phyloP scores from a whole-genome alignment of 2,329 filamentous ascomycete species.

The Cladophialophora chaetospira region DNA sequence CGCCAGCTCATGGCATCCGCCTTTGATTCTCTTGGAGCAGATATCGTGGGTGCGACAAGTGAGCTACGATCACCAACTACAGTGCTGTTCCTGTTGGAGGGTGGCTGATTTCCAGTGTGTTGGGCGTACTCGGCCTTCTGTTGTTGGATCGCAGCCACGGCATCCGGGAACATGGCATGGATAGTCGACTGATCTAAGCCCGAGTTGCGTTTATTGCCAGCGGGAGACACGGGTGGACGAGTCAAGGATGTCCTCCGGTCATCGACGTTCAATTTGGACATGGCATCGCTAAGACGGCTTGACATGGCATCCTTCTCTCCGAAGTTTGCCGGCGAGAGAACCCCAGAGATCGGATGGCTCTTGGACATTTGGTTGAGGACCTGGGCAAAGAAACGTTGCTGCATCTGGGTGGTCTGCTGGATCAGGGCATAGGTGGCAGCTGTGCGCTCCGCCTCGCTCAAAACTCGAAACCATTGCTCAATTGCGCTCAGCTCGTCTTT shows the following conservation, averaged over 20 bases:
- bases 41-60: conserved; percentile 73
- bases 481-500: conserved; percentile 99
- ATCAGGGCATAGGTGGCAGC: conserved; percentile 92
- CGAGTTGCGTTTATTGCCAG: conserved; percentile 82
- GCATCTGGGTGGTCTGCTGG: conserved; percentile 97
- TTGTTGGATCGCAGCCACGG: conserved; percentile 92
- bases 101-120: conserved; percentile 84
- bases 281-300: conserved; percentile 90
- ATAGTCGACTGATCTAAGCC: conserved; percentile 92
- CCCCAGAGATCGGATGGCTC: conserved; percentile 93
- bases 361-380: conserved; percentile 99
- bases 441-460: conserved; percentile 94
- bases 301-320: conserved; percentile 97
- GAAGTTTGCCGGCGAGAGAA: conserved; percentile 91
- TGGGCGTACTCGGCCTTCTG: conserved; percentile 98
- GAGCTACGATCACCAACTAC: conserved; percentile 76
- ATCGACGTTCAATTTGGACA: conserved; percentile 91
- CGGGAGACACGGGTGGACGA: conserved; percentile 73
- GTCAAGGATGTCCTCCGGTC: conserved; percentile 83
- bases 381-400: conserved; percentile 99
- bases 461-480: conserved; percentile 97
- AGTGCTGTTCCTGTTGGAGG: conserved; percentile 90
- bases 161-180: conserved; percentile 98
- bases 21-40: conserved; percentile 63
- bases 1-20: conserved; percentile 70